Conservation (phyloP, 2,329 filamentous ascomycete genomes). For the Sclerotinia spermophila region DNA sequence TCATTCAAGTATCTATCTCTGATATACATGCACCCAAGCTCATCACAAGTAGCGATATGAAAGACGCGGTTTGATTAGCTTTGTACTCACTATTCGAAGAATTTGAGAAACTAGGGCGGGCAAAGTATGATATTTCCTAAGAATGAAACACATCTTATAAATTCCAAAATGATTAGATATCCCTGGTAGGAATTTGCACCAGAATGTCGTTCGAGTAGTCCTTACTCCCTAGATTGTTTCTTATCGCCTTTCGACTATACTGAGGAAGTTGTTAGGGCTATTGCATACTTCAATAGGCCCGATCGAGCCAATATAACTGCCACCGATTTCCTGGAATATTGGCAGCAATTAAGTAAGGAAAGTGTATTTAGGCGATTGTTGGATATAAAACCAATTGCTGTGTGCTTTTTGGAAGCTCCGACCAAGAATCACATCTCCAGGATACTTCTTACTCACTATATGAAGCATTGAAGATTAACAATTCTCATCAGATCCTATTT, state of each 20-base stretch:
- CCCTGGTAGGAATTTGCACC: neutral
- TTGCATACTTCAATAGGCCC: neutral
- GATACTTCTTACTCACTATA: neutral
- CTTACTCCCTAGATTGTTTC: constrained; percentile 2
- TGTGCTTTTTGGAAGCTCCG: neutral
- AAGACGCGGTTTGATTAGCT: neutral
- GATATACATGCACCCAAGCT: neutral
- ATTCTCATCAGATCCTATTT: neutral
- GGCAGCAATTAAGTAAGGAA: neutral
- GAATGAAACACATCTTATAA: neutral
- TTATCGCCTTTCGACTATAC: neutral
- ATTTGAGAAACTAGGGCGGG: neutral
- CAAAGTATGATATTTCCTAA: neutral
- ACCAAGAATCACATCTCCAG: neutral
- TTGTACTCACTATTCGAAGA: neutral
- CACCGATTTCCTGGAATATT: neutral
- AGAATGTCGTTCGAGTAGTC: neutral
- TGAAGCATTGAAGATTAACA: neutral
- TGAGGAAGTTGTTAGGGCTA: constrained; percentile 4
- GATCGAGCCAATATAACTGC: neutral
- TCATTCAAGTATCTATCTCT: neutral
- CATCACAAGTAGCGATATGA: neutral
- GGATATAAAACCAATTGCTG: neutral
- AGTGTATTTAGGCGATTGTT: neutral
- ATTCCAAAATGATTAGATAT: constrained; percentile 4